Percentiles rank a stretch among this genome's conserved stretches.
phyloP scores from a whole-genome alignment of 257 asterid species.

The Ilex aquifolium region DNA sequence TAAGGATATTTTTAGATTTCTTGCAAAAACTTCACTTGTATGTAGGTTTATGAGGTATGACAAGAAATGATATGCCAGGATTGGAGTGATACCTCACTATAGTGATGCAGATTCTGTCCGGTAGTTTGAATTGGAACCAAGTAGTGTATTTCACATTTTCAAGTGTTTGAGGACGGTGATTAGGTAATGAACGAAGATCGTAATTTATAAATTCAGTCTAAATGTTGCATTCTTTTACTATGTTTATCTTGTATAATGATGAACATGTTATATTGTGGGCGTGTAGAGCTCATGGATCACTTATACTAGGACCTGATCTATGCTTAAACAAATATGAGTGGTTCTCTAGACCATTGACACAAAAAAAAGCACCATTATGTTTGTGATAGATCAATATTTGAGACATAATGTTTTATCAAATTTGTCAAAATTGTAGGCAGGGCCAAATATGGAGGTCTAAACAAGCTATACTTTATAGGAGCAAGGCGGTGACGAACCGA shows the following conservation, averaged over 20 bases:
- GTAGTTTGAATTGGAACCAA: constrained; percentile 66
- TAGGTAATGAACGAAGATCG: constrained; percentile 29
- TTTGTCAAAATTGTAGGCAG: constrained; percentile 27
- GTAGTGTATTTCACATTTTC: constrained; percentile 53
- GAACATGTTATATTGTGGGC: constrained; percentile 47
- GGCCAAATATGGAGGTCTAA: constrained; percentile 55
- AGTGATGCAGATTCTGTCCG: constrained; percentile 54
- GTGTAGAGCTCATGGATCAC: constrained; percentile 33
- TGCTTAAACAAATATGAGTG: constrained; percentile 46
- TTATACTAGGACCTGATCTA: constrained; percentile 62
- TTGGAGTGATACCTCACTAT: constrained; percentile 77
- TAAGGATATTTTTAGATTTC: neutral
- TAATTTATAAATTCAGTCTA: too few relatives aligned
- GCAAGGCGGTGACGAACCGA: too few relatives aligned
- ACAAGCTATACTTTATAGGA: too few relatives aligned
- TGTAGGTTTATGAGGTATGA: constrained; percentile 48
- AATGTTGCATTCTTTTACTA: neutral
- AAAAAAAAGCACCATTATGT: neutral
- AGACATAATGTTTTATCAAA: neutral
- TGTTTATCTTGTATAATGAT: neutral
- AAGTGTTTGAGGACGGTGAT: constrained; percentile 56
- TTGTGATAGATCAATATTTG: neutral
- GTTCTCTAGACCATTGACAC: constrained; percentile 45
- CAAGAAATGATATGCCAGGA: constrained; percentile 44
- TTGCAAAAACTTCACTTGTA: neutral